phyloP scores from a whole-genome alignment of 257 asterid genomes.

The Solanum peruvianum region DNA sequence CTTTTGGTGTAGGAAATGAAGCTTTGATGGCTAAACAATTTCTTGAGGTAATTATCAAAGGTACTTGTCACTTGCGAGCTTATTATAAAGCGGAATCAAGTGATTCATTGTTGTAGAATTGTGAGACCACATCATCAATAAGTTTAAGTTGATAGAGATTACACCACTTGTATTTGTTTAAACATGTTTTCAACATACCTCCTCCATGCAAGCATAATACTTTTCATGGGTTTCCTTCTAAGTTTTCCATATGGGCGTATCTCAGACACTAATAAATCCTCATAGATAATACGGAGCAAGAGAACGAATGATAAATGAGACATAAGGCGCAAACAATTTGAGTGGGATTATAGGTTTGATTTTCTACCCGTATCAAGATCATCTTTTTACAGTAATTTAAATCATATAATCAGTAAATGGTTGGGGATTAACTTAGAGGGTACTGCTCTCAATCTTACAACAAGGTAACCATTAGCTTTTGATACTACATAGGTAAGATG shows the following conservation, averaged over 20 bases:
- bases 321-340: background rate
- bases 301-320: background rate
- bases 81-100: background rate
- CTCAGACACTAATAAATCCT: background rate
- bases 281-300: background rate
- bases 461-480: background rate
- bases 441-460: background rate
- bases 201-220: background rate
- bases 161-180: background rate
- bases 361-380: background rate
- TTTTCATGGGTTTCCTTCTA: background rate
- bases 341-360: background rate
- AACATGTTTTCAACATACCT: background rate
- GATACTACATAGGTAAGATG: background rate
- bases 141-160: too few species aligned
- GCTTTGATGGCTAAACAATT: constrained; percentile 58
- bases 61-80: constrained; percentile 15
- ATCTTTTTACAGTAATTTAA: too few species aligned
- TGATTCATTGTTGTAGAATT: background rate
- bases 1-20: constrained; percentile 52
- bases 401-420: background rate
- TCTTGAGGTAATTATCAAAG: constrained; percentile 72
- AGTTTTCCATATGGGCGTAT: background rate
- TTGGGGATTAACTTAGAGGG: background rate
- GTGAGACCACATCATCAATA: background rate